These are phyloP conservation scores for Crepidotus sp. DNA, from an alignment of 1,284 basidiomycete genomes.

Conservation along the genomic window DNA sequence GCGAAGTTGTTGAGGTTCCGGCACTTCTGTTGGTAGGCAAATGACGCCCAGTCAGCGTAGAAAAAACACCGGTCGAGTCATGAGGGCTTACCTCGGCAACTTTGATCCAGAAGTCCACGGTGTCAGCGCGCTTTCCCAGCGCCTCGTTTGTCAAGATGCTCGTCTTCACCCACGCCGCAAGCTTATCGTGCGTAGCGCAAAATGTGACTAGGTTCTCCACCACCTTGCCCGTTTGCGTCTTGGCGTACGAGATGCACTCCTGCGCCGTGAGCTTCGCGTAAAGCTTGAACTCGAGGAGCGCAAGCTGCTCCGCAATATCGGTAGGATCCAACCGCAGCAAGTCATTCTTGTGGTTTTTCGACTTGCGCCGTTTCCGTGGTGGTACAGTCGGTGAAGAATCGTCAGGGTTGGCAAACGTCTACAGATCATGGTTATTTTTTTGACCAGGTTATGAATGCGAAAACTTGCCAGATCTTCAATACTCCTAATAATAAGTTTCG, in stretches of 20 bases:
- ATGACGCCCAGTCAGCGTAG: slow-evolving; percentile 8
- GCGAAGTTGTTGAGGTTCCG: slow-evolving; percentile 55
- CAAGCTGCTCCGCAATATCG: slow-evolving; percentile 56
- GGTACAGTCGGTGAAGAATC: slow-evolving; percentile 23
- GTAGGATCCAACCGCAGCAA: slow-evolving; percentile 44
- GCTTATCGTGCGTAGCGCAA: slow-evolving; percentile 49
- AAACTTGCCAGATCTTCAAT: slow-evolving; percentile 47
- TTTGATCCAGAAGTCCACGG: slow-evolving; percentile 67
- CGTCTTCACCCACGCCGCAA: slow-evolving; percentile 57
- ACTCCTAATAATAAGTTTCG: slow-evolving; percentile 41
- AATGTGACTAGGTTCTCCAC: slow-evolving; percentile 45
- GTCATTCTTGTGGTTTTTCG: slow-evolving; percentile 41
- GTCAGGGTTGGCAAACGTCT: slow-evolving; percentile 28
- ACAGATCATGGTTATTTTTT: slow-evolving; percentile 16
- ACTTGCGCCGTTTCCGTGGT: slow-evolving; percentile 32
- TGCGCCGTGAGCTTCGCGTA: slow-evolving; percentile 52
- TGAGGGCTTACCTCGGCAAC: slow-evolving; percentile 55
- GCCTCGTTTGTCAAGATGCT: slow-evolving; percentile 47
- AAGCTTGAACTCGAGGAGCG: slow-evolving; percentile 46
- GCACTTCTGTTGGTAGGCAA: slow-evolving; percentile 44
- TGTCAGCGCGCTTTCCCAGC: slow-evolving; percentile 45
- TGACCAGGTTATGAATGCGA: not conserved
- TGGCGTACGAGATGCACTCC: slow-evolving; percentile 53
- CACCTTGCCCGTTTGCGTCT: slow-evolving; percentile 29
- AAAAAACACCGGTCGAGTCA: not conserved